Percentiles rank a stretch among this genome's conserved stretches.
Conservation (phyloP, 495 filamentous ascomycete species). For the Tuber magnatum region DNA sequence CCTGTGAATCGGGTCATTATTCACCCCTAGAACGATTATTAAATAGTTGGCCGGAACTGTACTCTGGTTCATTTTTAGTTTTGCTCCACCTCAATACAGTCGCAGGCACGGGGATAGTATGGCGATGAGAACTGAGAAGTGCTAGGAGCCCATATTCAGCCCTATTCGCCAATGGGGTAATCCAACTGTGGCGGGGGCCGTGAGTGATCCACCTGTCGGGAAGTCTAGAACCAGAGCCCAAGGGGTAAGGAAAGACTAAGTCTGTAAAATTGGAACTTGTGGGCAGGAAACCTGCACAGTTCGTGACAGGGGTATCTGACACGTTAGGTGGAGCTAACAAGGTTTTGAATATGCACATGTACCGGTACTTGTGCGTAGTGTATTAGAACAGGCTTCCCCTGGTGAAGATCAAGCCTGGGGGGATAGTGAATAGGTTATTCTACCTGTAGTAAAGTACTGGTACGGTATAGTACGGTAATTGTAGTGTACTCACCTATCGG, state of each 20-base stretch:
- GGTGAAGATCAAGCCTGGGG: not conserved
- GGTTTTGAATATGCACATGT: too few relatives aligned
- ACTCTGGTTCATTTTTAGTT: not conserved
- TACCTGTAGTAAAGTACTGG: not conserved
- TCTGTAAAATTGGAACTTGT: not conserved
- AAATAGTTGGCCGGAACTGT: not conserved
- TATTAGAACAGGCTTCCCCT: not conserved
- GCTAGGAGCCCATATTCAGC: not conserved
- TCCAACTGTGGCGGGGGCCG: not conserved
- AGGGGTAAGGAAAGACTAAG: not conserved
- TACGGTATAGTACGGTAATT: not conserved
- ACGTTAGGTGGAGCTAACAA: not conserved
- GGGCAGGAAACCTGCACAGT: not conserved
- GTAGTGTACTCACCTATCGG: too few relatives aligned
- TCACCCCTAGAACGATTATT: not conserved
- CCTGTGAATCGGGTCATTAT: not conserved
- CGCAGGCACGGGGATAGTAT: not conserved
- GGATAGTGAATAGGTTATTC: not conserved
- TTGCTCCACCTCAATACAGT: not conserved
- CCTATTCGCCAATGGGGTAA: not conserved
- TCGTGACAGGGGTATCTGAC: not conserved
- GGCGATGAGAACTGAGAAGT: not conserved
- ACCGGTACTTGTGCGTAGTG: too few relatives aligned
- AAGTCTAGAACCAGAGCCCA: not conserved
- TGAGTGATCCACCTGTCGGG: not conserved